Conservation (phyloP, 177 flowering plant species). For the Vitis hybrid region DNA sequence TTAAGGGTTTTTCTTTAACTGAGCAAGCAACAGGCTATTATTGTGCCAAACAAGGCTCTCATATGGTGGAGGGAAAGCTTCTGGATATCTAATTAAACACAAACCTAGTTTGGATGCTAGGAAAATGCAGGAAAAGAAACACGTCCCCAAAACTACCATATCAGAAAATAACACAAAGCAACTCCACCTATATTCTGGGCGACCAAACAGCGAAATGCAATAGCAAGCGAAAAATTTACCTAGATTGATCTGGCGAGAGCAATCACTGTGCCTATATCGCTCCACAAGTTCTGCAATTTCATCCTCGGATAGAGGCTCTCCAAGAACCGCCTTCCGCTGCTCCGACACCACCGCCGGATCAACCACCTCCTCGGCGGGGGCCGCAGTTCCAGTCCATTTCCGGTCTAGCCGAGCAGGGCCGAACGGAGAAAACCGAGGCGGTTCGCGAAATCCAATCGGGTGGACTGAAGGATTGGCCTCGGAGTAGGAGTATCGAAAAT, state of each 20-base stretch:
- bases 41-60: too few relatives aligned
- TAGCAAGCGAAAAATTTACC: constrained; percentile 39
- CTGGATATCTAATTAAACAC: too few relatives aligned
- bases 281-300: constrained; percentile 79
- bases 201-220: not conserved
- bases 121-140: too few relatives aligned
- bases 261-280: constrained; percentile 71
- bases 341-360: constrained; percentile 30
- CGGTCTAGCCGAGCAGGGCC: constrained; percentile 87
- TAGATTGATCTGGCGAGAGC: constrained; percentile 81
- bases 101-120: too few relatives aligned
- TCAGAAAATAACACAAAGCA: not conserved
- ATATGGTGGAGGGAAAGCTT: too few relatives aligned
- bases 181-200: not conserved
- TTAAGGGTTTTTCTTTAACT: too few relatives aligned
- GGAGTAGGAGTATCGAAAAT: constrained; percentile 84
- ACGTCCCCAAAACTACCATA: too few relatives aligned
- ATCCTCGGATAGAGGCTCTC: constrained; percentile 70
- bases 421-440: constrained; percentile 84
- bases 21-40: too few relatives aligned
- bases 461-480: constrained; percentile 54
- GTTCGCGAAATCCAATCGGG: constrained; percentile 87
- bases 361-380: constrained; percentile 36
- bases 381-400: constrained; percentile 84
- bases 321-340: constrained; percentile 56